Conservation (phyloP, 441 rosid genomes). For the Codiaeum variegatum region DNA sequence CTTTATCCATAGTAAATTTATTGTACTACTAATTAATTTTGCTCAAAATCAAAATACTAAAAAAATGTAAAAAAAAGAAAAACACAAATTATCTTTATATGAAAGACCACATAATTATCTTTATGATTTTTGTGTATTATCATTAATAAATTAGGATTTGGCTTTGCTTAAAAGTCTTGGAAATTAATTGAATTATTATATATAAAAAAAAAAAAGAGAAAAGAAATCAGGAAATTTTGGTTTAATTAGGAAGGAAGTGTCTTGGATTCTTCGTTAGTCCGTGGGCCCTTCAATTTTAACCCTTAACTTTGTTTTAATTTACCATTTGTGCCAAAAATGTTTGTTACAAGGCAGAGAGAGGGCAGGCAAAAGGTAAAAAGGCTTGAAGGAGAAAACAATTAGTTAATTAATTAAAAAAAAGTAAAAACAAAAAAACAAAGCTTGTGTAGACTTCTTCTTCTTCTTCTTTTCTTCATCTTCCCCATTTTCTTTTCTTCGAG, state of each 20-base stretch:
- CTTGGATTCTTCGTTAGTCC: conserved; percentile 59
- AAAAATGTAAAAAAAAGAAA: no score
- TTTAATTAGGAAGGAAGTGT: conserved; percentile 25
- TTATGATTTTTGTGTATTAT: no score
- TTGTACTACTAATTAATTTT: no score
- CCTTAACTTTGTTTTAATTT: conserved; percentile 30
- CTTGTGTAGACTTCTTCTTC: background rate
- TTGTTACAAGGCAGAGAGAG: conserved; percentile 29
- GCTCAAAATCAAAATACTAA: no score
- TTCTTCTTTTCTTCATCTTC: background rate
- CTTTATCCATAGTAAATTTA: no score
- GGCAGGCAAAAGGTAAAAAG: conserved; percentile 14
- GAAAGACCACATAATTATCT: no score
- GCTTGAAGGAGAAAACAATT: background rate
- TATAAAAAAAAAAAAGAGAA: background rate
- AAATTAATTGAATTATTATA: background rate
- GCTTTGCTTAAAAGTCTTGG: background rate
- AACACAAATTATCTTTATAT: no score
- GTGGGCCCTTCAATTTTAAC: conserved; percentile 28
- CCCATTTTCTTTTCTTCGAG: background rate
- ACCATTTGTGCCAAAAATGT: conserved; percentile 42
- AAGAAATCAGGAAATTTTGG: background rate
- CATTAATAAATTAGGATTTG: no score
- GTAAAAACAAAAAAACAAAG: conserved; percentile 10
- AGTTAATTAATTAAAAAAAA: conserved; percentile 7